Conservation (phyloP, 495 filamentous ascomycete genomes). For the Trichoderma orchidacearum region DNA sequence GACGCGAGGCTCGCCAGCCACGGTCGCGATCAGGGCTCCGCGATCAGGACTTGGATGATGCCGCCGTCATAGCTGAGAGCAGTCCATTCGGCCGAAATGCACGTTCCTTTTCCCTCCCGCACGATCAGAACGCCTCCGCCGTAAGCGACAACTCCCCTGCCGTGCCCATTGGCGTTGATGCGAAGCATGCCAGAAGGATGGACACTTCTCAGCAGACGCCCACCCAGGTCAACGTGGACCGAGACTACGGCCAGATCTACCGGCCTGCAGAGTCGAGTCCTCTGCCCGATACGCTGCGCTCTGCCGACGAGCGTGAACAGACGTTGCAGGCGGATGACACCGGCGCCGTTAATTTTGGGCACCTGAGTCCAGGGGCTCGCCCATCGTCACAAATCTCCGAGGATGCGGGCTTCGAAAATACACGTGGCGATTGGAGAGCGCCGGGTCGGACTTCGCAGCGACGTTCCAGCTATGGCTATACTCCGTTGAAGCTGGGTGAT, state of each 20-base stretch:
- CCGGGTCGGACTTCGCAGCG: constrained; percentile 7
- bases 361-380: neutral
- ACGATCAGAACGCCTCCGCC: neutral
- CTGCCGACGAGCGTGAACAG: constrained; percentile 7
- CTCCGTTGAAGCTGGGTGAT: neutral
- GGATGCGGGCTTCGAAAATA: constrained; percentile 2
- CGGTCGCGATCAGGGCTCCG: neutral
- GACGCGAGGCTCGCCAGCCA: neutral
- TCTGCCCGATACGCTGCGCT: neutral
- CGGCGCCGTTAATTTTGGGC: constrained; percentile 16
- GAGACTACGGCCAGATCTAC: constrained; percentile 1
- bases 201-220: constrained; percentile 6
- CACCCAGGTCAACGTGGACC: constrained; percentile 4
- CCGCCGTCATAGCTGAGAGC: neutral
- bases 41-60: neutral
- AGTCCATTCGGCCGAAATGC: neutral
- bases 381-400: constrained; percentile 1
- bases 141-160: neutral
- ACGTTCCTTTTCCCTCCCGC: neutral
- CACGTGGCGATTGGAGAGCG: constrained; percentile 8
- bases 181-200: neutral
- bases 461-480: neutral
- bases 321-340: constrained; percentile 19
- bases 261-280: neutral
- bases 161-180: neutral